Evolutionary conservation across 495 filamentous ascomycete species (phyloP), one percentile per base, ranked within the genome.

Genomic region (Haplographium delicatum): DNA sequence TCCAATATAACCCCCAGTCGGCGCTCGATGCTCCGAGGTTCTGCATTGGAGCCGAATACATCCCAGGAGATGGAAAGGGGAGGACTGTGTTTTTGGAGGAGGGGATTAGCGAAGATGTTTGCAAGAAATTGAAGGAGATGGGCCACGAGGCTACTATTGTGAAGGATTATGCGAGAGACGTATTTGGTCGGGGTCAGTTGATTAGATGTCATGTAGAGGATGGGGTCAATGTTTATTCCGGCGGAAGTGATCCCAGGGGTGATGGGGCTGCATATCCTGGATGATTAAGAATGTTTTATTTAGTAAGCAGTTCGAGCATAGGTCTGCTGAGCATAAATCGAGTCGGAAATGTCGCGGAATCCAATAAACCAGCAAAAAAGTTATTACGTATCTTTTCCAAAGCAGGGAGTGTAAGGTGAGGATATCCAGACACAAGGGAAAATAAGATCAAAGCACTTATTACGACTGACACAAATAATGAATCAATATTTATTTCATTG

Each of bases 151-250:
- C 94, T 1, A 60, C 81, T 67, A 73, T 91, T 10, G 68, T 90
- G 40, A 75, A 33, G 15, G 91, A 83, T 2, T 81, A 76, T 73
- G 65, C 72, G 44, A 75, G 93, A 63, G 71, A 74, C 2, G 68
- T 85, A 68, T 98, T 98, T 75, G 93, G 93, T 2, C 72, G 91
- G 2, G 93, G 93, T 0, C 93, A 98, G 75, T 74, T 97, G 37
- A 91, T 97, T 50, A 72, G 88, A 47, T 59, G 74, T 49, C 85
- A 94, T 71, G 72, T 76, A 20, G 78, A 89, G 46, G 82, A 89
- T 20, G 82, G 81, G 26, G 64, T 70, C 39, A 68, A 77, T 38
- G 79, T 97, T 9, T 95, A 83, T 72, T 88, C 82, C 56, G 91
- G 80, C 1, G 93, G 89, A 16, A 95, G 89, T 67, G 93, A 97